Conservation (phyloP, 1,284 basidiomycete species). For the Termitomyces sp. region DNA sequence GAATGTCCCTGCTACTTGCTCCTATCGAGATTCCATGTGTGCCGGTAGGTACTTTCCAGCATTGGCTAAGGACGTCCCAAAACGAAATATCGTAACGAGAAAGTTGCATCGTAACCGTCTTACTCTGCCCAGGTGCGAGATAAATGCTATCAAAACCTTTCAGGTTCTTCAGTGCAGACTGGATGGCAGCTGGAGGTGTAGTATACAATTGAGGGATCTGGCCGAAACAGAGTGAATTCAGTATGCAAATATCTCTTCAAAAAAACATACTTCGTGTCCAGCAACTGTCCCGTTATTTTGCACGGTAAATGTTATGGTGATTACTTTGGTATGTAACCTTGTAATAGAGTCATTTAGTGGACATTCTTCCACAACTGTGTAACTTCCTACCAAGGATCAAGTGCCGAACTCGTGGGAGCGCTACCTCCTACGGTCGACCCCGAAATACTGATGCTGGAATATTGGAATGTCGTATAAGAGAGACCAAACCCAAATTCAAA, state of each 20-base stretch:
- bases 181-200: constrained; percentile 36
- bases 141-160: constrained; percentile 47
- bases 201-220: constrained; percentile 50
- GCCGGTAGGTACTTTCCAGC: constrained; percentile 42
- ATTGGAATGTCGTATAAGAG: constrained; percentile 62
- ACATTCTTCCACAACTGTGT: not conserved
- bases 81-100: constrained; percentile 38
- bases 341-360: not conserved
- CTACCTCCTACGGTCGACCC: constrained; percentile 36
- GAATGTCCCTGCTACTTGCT: constrained; percentile 43
- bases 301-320: constrained; percentile 41
- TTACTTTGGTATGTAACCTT: constrained; percentile 42
- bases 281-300: constrained; percentile 41
- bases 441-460: constrained; percentile 38
- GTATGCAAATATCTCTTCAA: not conserved
- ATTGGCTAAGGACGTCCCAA: constrained; percentile 40
- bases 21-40: constrained; percentile 39
- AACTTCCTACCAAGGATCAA: constrained; percentile 35
- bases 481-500: constrained; percentile 70
- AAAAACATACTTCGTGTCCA: constrained; percentile 38
- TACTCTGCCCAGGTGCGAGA: constrained; percentile 35
- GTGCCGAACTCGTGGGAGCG: constrained; percentile 39
- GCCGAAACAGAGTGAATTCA: not conserved
- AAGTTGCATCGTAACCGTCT: constrained; percentile 35
- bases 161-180: constrained; percentile 39